Conservation (phyloP, 2,329 filamentous ascomycete genomes). For the Triangularia setosa region DNA sequence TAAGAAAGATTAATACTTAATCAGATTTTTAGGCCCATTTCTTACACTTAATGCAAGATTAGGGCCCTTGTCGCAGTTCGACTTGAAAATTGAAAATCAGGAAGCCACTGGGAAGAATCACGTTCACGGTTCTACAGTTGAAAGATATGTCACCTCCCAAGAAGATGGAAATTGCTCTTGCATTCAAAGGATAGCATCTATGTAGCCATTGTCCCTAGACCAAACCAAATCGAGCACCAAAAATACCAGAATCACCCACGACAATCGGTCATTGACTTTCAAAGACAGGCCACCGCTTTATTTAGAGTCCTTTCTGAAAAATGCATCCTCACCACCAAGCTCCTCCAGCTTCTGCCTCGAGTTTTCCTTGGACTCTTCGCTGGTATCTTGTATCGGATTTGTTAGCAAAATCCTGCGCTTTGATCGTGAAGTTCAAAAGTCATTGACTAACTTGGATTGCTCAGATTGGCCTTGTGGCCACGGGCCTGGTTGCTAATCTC, state of each 20-base stretch:
- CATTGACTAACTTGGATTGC: constrained; percentile 16
- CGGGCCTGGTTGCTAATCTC: constrained; percentile 16
- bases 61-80: background rate
- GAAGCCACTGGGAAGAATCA: too few species aligned
- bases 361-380: constrained; percentile 16
- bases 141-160: too few species aligned
- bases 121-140: too few species aligned
- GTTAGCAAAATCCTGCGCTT: background rate
- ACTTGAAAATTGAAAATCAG: background rate
- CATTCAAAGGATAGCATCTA: too few species aligned
- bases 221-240: background rate
- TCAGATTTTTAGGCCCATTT: background rate
- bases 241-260: background rate
- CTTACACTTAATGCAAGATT: background rate
- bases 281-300: background rate
- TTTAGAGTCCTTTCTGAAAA: constrained; percentile 17
- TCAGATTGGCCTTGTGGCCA: constrained; percentile 19
- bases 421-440: too few species aligned
- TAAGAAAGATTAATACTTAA: background rate
- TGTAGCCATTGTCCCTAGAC: too few species aligned
- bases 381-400: constrained; percentile 9
- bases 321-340: constrained; percentile 17
- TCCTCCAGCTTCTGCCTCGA: constrained; percentile 13
- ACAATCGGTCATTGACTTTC: background rate
- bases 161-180: too few species aligned